Conservation (phyloP, 306 rosid genomes). For the Echinosophora koreensis region DNA sequence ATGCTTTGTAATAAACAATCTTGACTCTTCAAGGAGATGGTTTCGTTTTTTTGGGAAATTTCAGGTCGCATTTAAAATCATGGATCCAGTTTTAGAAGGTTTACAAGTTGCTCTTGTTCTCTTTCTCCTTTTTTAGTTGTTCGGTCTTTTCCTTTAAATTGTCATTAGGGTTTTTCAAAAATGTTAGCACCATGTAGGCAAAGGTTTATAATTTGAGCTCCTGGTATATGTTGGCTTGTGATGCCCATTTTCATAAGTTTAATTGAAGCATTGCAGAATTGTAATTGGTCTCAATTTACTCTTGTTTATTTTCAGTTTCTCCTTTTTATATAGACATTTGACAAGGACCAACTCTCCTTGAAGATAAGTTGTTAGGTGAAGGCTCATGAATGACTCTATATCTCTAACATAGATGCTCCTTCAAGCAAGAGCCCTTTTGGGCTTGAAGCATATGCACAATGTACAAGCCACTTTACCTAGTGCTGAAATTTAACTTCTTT, state of each 20-base stretch:
- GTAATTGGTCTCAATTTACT: conserved; percentile 43
- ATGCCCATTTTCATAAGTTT: conserved; percentile 53
- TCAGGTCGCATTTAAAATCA: conserved; percentile 48
- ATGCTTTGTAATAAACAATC: conserved; percentile 43
- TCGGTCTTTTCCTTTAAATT: conserved; percentile 46
- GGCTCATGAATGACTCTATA: not conserved
- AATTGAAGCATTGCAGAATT: conserved; percentile 52
- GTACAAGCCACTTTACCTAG: not conserved
- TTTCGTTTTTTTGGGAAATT: conserved; percentile 52
- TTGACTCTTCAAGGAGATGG: conserved; percentile 54
- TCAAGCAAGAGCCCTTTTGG: not conserved
- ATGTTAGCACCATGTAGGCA: conserved; percentile 57
- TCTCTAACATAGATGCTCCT: not conserved
- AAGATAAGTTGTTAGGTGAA: not conserved
- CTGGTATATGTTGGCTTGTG: conserved; percentile 55
- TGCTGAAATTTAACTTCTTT: not conserved
- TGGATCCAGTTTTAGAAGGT: conserved; percentile 57
- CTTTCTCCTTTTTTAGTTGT: conserved; percentile 35
- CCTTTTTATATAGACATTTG: not conserved
- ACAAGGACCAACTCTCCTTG: not conserved
- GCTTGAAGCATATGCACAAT: conserved; percentile 1
- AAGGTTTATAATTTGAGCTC: conserved; percentile 55
- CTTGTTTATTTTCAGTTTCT: conserved; percentile 23
- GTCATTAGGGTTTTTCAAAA: conserved; percentile 53
- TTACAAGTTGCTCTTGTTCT: conserved; percentile 41